Evolutionary conservation across 495 filamentous ascomycete species (phyloP), one percentile per base, ranked within the genome.

Genomic region (Coniosporium apollinis): DNA sequence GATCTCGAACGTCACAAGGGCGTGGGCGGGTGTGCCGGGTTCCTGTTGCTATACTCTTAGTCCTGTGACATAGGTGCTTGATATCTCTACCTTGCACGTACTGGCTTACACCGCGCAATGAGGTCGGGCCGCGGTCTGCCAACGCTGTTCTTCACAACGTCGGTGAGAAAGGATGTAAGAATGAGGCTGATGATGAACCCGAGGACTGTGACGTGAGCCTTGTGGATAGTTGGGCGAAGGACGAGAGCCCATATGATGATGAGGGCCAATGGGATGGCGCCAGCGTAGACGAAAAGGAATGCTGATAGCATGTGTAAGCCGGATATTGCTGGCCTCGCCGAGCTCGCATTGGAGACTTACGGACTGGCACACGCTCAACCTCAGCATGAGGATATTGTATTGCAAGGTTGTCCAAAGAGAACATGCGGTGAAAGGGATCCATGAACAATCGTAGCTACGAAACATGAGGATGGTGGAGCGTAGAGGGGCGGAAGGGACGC

Each of bases 111-210:
- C n/a, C 89, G 74, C 3, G 75, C 72, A 22, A 97, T 71, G 9
- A 97, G 58, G 51, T 99, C 89, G 4, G 89, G 89, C 4, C 89
- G 72, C 14, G 91, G 86, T 13, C 91, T 66, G 13, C 89, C 89
- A 26, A 92, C 82, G 0, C 74, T 68, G 51, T 96, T 94, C 50
- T 99, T 99, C 39, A 96, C 65, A 0, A 87, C 59, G 46, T 96
- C 91, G 34, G 91, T 94, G 7, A 96, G 61, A 52, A 94, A 76
- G 2, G 70, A 66, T 2, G 82, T 77, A 14, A 94, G 65, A 54
- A 83, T 66, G 14, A 94, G 51, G 33, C 47, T 69, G 38, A 84
- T 80, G 13, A 74, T 55, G 22, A 96, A 67, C 4, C 82, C 81
- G 3, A 99, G 70, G 19, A 89, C 49, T 0, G 83, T 78, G 42